Evolutionary conservation across 192 early-diverging fungal species (phyloP), one percentile per base, ranked within the genome.

Genomic region (Umbelopsis isabellina): DNA sequence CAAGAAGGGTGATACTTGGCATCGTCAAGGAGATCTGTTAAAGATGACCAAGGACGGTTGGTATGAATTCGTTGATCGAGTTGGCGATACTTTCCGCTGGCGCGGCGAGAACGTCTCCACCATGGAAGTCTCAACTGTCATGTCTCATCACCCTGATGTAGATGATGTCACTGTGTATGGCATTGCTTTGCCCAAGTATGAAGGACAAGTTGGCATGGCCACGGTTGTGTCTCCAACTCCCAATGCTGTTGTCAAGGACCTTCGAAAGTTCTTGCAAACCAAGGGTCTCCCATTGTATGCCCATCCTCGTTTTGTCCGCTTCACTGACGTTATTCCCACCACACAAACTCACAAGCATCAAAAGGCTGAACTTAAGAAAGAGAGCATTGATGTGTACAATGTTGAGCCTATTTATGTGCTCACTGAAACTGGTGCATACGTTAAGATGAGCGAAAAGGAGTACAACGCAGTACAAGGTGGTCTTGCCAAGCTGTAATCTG

Each of bases 81-180:
- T 82, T 50, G 87, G 88, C 1, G 87, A 90, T 55, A 86, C 88
- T 23, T 90, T 82, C 68, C 75, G 88, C 22, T 88, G 87, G 88
- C 88, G 87, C 44, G 84, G 84, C 11, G 82, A 83, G 69, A 81
- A 83, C 46, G 82, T 86, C 15, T 75, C 73, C 16, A 76, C 79
- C 12, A 73, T 77, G 49, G 86, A 90, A 64, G 81, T 90, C 7
- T 75, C 76, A 0, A 83, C 86, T 49, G 74, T 75, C 49, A 41
- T 90, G 22, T 75, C 74, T 11, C 67, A 37, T 12, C 78, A 75
- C 33, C 80, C 84, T 5, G 80, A 71, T 2, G 70, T 90, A 12
- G 21, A 72, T 0, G 78, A 85, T 18, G 77, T 79, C 33, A 86
- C 84, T 16, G 84, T 89, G 21, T 89, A 89, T 70, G 88, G 88